Conservation (phyloP, 805 yeast species). For the Metschnikowia gruessii region DNA sequence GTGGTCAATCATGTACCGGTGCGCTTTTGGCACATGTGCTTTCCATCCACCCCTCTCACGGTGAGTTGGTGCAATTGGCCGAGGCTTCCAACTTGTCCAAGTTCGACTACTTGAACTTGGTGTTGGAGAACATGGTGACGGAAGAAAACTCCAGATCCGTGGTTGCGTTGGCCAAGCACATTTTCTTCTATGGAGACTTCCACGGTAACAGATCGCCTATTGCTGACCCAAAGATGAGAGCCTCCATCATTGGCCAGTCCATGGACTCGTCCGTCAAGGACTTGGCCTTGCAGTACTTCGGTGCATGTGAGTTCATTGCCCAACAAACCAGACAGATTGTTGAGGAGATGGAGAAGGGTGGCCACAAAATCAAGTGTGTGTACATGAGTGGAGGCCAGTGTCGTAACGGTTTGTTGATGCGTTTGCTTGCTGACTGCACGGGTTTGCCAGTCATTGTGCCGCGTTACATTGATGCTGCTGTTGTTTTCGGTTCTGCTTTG, state of each 20-base stretch:
- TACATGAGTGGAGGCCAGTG: conserved; percentile 97
- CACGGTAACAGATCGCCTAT: conserved; percentile 98
- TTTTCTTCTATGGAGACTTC: conserved; percentile 92
- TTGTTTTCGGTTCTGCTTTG: conserved; percentile 92
- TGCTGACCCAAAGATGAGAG: conserved; percentile 92
- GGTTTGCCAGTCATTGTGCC: conserved; percentile 91
- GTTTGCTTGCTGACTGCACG: conserved; percentile 88
- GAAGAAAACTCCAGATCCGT: conserved; percentile 64
- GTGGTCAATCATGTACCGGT: conserved; percentile 98
- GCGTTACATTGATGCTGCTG: conserved; percentile 93
- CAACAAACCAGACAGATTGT: conserved; percentile 96
- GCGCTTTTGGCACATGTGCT: conserved; percentile 87
- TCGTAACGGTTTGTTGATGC: conserved; percentile 83
- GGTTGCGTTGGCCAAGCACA: conserved; percentile 74
- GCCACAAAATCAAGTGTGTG: conserved; percentile 71
- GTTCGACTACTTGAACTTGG: conserved; percentile 79
- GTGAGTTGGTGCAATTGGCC: conserved; percentile 64
- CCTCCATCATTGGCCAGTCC: conserved; percentile 86
- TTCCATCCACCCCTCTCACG: conserved; percentile 83
- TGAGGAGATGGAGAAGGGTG: conserved; percentile 75
- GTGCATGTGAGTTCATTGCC: conserved; percentile 95
- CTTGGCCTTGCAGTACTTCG: conserved; percentile 81
- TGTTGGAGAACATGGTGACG: conserved; percentile 61
- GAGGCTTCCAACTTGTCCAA: conserved; percentile 67
- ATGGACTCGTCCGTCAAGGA: conserved; percentile 87